Evolutionary conservation across 352 stramenopile species (phyloP).

Genomic region (Pythium sukuiense): DNA sequence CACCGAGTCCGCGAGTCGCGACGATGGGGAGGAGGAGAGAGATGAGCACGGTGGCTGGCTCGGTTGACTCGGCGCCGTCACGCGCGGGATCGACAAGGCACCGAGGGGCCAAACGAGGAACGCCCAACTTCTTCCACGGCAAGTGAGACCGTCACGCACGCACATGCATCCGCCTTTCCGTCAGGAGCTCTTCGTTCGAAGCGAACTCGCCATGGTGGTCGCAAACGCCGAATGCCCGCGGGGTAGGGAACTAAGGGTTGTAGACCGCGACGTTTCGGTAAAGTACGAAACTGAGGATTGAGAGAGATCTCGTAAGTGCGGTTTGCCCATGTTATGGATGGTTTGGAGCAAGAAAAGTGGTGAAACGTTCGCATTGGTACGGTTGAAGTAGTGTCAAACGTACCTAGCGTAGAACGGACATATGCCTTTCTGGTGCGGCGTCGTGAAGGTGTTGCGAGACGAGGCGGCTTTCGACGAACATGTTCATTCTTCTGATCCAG

Average conservation of each 20-base stretch:
- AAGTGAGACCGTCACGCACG: not conserved
- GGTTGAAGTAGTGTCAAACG: conserved; percentile 13
- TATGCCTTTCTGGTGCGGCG: not conserved
- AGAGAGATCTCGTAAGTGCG: not conserved
- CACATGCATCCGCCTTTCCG: conserved; percentile 3
- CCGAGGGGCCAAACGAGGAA: not conserved
- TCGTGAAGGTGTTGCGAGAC: not conserved
- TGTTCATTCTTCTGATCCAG: not conserved
- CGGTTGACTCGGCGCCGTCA: conserved; percentile 9
- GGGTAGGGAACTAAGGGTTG: not conserved
- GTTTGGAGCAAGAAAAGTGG: not conserved
- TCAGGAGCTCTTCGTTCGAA: not conserved
- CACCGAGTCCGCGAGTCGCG: too few species aligned
- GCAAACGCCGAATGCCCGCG: not conserved
- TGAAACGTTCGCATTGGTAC: not conserved
- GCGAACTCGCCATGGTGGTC: not conserved
- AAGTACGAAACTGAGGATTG: not conserved
- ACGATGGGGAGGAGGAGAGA: not conserved
- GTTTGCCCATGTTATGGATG: not conserved
- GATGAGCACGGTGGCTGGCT: not conserved
- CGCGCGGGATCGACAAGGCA: not conserved
- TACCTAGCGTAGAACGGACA: conserved; percentile 6
- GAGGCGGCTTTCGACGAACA: not conserved
- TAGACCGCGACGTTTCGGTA: not conserved
- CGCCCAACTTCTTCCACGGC: not conserved